These are phyloP conservation scores for Xylaria sp. DNA, from an alignment of 2,329 filamentous ascomycete species.

Conservation along the genomic window DNA sequence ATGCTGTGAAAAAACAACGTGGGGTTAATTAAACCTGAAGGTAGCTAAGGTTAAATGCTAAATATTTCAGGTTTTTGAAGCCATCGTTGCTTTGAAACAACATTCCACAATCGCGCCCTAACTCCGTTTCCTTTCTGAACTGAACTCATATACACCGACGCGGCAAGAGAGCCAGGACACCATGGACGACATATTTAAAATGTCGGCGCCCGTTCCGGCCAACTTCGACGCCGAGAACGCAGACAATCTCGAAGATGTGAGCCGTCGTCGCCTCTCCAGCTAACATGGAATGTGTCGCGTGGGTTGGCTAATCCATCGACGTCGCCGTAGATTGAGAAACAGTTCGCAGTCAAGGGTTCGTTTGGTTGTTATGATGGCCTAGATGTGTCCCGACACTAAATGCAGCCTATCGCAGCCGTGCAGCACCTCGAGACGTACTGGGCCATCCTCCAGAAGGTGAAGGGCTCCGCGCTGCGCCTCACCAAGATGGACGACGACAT, in stretches of 20 bases:
- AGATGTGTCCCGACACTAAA: conserved; percentile 5
- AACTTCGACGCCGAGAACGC: conserved; percentile 60
- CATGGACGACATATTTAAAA: conserved; percentile 45
- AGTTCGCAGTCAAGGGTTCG: conserved; percentile 96
- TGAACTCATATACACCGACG: not conserved
- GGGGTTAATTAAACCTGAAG: not conserved
- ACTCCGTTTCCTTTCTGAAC: not conserved
- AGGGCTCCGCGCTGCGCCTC: conserved; percentile 86
- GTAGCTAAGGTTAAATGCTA: too few relatives aligned
- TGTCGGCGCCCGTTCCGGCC: conserved; percentile 52
- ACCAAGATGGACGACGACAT: conserved; percentile 98
- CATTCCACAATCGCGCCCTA: not conserved
- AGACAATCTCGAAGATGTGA: conserved; percentile 48
- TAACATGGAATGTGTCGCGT: not conserved
- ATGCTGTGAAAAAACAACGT: conserved; percentile 13
- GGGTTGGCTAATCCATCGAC: conserved; percentile 2
- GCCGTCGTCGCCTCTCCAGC: conserved; percentile 3
- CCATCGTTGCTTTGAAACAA: conserved; percentile 2
- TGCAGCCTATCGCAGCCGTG: conserved; percentile 65
- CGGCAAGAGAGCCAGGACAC: not conserved
- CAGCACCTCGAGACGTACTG: conserved; percentile 98
- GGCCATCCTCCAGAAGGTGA: conserved; percentile 90
- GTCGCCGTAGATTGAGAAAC: conserved; percentile 86
- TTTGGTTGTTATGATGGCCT: not conserved
- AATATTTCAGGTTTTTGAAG: not conserved